Evolutionary conservation across 306 rosid species (phyloP).

Genomic region (Prunus campanulata): DNA sequence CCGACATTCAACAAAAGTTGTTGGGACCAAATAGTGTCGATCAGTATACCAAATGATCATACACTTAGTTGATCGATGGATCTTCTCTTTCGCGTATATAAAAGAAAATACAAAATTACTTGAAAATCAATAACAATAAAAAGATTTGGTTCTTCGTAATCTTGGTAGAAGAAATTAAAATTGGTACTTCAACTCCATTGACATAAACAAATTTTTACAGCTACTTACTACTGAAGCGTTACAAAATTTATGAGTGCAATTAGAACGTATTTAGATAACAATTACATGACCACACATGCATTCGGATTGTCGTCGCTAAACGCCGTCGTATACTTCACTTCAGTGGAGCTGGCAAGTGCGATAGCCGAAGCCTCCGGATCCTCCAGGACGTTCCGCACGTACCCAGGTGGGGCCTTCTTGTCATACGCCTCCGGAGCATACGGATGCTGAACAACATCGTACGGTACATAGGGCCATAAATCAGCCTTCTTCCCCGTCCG

Average conservation of each 20-base stretch:
- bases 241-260: not conserved
- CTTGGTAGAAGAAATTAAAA: too few relatives aligned
- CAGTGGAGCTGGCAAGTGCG: conserved; percentile 41
- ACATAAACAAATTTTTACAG: not conserved
- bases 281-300: conserved; percentile 40
- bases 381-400: conserved; percentile 37
- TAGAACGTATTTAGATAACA: too few relatives aligned
- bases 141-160: too few relatives aligned
- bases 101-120: too few relatives aligned
- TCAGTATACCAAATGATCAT: too few relatives aligned
- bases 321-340: conserved; percentile 44
- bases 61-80: too few relatives aligned
- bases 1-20: too few relatives aligned
- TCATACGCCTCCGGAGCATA: conserved; percentile 46
- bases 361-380: conserved; percentile 34
- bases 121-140: too few relatives aligned
- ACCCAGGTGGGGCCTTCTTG: conserved; percentile 57
- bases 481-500: conserved; percentile 55
- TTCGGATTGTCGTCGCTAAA: conserved; percentile 57
- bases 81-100: too few relatives aligned
- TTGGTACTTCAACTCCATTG: not conserved
- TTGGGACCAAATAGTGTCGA: too few relatives aligned
- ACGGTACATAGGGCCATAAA: conserved; percentile 46
- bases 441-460: conserved; percentile 49
- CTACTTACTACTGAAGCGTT: not conserved